Evolutionary conservation across 805 yeast species (phyloP), one percentile per base, ranked within the genome.

Genomic region (Spathaspora hagerdaliae): DNA sequence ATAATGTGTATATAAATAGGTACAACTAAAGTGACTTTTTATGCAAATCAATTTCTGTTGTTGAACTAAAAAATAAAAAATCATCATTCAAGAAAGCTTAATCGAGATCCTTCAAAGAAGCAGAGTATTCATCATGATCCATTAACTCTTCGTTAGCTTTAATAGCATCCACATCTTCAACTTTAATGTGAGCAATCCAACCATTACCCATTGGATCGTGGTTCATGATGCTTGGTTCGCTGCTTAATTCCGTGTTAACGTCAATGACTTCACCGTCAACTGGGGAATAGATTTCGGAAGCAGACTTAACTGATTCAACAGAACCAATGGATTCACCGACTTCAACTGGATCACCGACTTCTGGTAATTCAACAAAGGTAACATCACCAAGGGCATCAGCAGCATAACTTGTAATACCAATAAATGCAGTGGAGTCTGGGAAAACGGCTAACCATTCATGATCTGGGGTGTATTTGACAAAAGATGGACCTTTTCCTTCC

Each of bases 301-400:
- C 97, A 39, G 91, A 81, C 71, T 94, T 94, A 58, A 94, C 99
- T 37, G 90, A 80, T 69, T 94, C 99, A 36, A 94, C 95, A 31
- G 96, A 86, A 6, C 97, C 97, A 61, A 94, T 73, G 11, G 92
- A 73, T 51, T 89, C 97, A 42, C 96, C 95, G 41, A 76, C 75
- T 46, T 73, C 82, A 46, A 84, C 74, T 29, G 60, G 71, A 36
- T 75, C 77, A 36, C 83, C 87, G 35, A 77, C 78, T 54, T 84
- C 91, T 39, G 96, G 96, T 55, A 92, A 75, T 69, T 94, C 99
- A 48, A 91, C 85, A 63, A 77, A 94, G 4, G 98, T 95, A 46
- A 96, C 95, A 68, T 94, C 99, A 38, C 99, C 99, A 50, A 94
- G 79, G 7, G 98, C 96, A 59, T 90, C 96, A 19, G 97, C 85